Conservation (phyloP, 768 basidiomycete species). For the Mycena leptocephala region DNA sequence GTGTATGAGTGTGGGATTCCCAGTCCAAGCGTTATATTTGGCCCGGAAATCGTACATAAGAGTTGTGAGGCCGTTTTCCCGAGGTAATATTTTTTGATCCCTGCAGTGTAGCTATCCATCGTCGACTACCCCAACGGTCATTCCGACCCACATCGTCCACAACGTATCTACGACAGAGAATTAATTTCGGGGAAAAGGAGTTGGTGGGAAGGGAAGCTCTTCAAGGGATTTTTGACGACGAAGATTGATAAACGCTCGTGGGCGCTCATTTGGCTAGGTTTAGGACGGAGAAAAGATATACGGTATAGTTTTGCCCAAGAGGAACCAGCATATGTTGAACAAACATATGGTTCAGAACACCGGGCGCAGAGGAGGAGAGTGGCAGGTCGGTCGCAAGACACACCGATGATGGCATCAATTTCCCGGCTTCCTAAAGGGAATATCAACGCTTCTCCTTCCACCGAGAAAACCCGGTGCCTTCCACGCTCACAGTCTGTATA, state of each 20-base stretch:
- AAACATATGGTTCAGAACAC: neutral
- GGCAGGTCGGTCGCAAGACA: neutral
- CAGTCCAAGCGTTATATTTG: neutral
- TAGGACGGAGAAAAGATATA: neutral
- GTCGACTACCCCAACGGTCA: neutral
- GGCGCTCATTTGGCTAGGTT: neutral
- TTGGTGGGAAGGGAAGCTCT: neutral
- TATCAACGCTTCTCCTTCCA: neutral
- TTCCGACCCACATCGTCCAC: conserved; percentile 4
- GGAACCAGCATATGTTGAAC: neutral
- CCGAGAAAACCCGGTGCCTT: neutral
- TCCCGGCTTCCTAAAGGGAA: neutral
- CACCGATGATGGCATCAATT: conserved; percentile 19
- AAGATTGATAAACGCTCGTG: too few relatives aligned
- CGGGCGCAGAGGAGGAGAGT: neutral
- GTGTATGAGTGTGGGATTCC: neutral
- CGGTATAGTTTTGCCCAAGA: neutral
- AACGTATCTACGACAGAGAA: neutral
- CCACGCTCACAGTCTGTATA: conserved; percentile 6
- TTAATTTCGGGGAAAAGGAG: neutral
- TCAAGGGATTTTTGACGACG: neutral
- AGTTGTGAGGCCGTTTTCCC: too few relatives aligned
- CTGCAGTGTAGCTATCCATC: too few relatives aligned
- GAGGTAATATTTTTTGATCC: too few relatives aligned
- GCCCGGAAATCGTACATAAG: too few relatives aligned